Percentiles rank a stretch among this genome's conserved stretches.
These are phyloP conservation scores for Penicillium cinerascens DNA, from an alignment of 495 filamentous ascomycete genomes.

Conservation along the genomic window DNA sequence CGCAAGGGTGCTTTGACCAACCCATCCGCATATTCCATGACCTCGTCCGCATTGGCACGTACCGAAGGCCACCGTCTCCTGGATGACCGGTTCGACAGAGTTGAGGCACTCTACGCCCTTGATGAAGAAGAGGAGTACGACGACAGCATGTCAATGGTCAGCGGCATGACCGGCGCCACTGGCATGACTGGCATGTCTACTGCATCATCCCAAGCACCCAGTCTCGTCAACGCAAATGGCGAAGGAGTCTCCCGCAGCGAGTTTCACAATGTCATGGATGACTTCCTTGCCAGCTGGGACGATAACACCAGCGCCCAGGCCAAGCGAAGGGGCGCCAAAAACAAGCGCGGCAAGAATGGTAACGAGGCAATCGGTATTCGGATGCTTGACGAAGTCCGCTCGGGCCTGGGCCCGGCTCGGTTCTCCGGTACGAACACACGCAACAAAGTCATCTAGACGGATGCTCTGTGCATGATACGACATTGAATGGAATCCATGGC, in stretches of 20 bases:
- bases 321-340: slow-evolving; percentile 53
- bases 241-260: slow-evolving; percentile 57
- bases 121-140: slow-evolving; percentile 65
- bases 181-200: slow-evolving; percentile 45
- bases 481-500: slow-evolving; percentile 25
- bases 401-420: slow-evolving; percentile 70
- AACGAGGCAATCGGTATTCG: slow-evolving; percentile 75
- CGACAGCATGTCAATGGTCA: slow-evolving; percentile 51
- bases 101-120: slow-evolving; percentile 78
- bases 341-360: slow-evolving; percentile 74
- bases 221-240: slow-evolving; percentile 37
- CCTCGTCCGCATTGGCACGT: slow-evolving; percentile 78
- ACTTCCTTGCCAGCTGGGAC: slow-evolving; percentile 71
- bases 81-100: slow-evolving; percentile 86
- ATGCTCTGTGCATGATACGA: slow-evolving; percentile 25
- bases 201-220: slow-evolving; percentile 45
- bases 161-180: slow-evolving; percentile 47
- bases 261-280: slow-evolving; percentile 88
- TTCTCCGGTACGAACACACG: slow-evolving; percentile 15
- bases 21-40: slow-evolving; percentile 94
- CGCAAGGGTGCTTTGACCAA: slow-evolving; percentile 86
- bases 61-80: slow-evolving; percentile 85
- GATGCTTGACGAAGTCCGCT: slow-evolving; percentile 87
- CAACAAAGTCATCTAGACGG: slow-evolving; percentile 24
- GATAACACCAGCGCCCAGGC: slow-evolving; percentile 65